phyloP scores from a whole-genome alignment of 805 yeast genomes.

The Metschnikowia colocasiae region DNA sequence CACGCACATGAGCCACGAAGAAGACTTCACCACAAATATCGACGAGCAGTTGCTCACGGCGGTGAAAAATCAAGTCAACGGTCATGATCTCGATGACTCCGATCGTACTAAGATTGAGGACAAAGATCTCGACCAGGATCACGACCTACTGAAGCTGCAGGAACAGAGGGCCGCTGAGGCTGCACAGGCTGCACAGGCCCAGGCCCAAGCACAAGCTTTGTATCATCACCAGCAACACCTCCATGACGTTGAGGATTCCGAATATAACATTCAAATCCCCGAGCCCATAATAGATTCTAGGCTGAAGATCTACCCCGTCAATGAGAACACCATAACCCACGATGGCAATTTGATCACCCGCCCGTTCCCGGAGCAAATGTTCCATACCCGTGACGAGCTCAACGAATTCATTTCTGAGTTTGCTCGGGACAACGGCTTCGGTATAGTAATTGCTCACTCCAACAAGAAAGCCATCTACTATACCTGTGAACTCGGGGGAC shows the following conservation, averaged over 20 bases:
- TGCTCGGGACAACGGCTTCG: constrained; percentile 56
- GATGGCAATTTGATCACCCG: constrained; percentile 52
- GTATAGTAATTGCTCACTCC: constrained; percentile 57
- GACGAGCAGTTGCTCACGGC: constrained; percentile 42
- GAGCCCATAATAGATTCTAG: constrained; percentile 43
- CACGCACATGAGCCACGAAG: constrained; percentile 25
- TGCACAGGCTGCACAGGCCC: constrained; percentile 11
- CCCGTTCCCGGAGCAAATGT: constrained; percentile 51
- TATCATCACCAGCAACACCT: constrained; percentile 20
- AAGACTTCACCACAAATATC: constrained; percentile 33
- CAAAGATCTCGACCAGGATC: constrained; percentile 15
- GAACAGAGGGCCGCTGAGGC: constrained; percentile 19
- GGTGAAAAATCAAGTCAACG: constrained; percentile 27
- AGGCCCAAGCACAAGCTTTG: constrained; percentile 20
- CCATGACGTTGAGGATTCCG: constrained; percentile 29
- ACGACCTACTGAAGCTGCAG: constrained; percentile 12
- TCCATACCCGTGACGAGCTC: constrained; percentile 46
- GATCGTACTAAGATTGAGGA: constrained; percentile 31
- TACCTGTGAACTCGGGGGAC: constrained; percentile 57
- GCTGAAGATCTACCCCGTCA: constrained; percentile 42
- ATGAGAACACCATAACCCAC: constrained; percentile 44
- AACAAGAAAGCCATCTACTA: constrained; percentile 57
- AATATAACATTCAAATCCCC: constrained; percentile 44
- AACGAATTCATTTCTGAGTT: constrained; percentile 54
- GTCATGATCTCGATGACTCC: constrained; percentile 26